Evolutionary conservation across 441 rosid genomes (phyloP).

Genomic region (Pelargonium myrrhifolium): DNA sequence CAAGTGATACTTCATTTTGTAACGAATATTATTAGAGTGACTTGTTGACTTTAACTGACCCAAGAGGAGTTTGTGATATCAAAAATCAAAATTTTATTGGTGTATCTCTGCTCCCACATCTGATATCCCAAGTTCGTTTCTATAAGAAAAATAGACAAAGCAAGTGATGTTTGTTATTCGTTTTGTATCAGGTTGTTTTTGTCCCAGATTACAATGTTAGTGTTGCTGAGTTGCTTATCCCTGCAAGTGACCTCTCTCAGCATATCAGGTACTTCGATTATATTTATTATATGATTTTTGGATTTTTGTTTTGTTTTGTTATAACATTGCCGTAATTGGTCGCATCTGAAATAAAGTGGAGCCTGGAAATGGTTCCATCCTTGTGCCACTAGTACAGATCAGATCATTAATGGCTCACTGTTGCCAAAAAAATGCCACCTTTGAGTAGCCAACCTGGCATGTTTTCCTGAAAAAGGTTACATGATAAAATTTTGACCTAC

Average conservation of each 20-base stretch:
- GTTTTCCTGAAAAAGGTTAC: too few species aligned
- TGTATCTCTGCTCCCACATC: too few species aligned
- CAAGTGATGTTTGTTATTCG: not conserved
- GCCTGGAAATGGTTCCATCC: not conserved
- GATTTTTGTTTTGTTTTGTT: not conserved
- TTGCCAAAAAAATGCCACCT: not conserved
- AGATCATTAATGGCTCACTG: not conserved
- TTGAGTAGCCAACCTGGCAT: not conserved
- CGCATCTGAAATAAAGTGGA: conserved; percentile 7
- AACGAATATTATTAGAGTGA: too few species aligned
- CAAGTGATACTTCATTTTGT: not conserved
- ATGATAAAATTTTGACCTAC: too few species aligned
- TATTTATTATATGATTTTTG: not conserved
- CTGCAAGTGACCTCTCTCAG: conserved; percentile 95
- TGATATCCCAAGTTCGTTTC: not conserved
- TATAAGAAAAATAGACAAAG: not conserved
- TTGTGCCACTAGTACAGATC: not conserved
- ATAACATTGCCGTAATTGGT: not conserved
- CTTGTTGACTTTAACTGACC: too few species aligned
- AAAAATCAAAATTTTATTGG: too few species aligned
- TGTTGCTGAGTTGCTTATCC: conserved; percentile 91
- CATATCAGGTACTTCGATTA: conserved; percentile 72
- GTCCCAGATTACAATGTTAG: conserved; percentile 96
- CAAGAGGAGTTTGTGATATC: too few species aligned
- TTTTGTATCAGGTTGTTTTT: conserved; percentile 56